Percentiles rank a stretch among this genome's conserved stretches.
phyloP scores from a whole-genome alignment of 1,139 yeast genomes.

The Debaryomyces singareniensis region DNA sequence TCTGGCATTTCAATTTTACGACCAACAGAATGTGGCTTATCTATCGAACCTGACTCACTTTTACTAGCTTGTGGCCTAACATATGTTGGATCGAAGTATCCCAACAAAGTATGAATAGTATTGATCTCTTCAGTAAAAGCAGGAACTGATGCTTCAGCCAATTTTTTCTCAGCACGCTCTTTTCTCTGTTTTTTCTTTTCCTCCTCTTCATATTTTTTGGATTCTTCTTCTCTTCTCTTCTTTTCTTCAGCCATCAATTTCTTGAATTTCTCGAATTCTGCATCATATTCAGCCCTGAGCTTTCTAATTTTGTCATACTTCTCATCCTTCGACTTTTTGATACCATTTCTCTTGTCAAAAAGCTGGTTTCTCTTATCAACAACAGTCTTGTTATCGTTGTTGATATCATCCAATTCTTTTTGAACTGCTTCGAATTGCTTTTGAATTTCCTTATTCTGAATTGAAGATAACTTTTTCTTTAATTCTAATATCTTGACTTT shows the following conservation, averaged over 20 bases:
- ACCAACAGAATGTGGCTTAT: slow-evolving; percentile 17
- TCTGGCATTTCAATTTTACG: slow-evolving; percentile 56
- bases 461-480: slow-evolving; percentile 58
- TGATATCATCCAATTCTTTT: slow-evolving; percentile 55
- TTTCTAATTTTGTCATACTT: slow-evolving; percentile 58
- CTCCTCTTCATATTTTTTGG: slow-evolving; percentile 46
- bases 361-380: slow-evolving; percentile 62
- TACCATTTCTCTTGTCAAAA: slow-evolving; percentile 59
- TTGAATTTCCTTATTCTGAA: slow-evolving; percentile 61
- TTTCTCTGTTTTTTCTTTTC: slow-evolving; percentile 58
- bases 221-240: slow-evolving; percentile 66
- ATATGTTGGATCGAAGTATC: slow-evolving; percentile 73
- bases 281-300: slow-evolving; percentile 63
- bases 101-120: slow-evolving; percentile 65
- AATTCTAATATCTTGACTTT: slow-evolving; percentile 70
- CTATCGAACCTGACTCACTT: slow-evolving; percentile 18
- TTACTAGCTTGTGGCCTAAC: slow-evolving; percentile 48
- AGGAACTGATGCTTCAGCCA: slow-evolving; percentile 69
- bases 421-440: slow-evolving; percentile 57
- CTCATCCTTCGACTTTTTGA: slow-evolving; percentile 66
- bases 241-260: slow-evolving; percentile 63
- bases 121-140: slow-evolving; percentile 76
- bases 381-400: slow-evolving; percentile 54
- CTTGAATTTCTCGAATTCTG: slow-evolving; percentile 65
- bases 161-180: slow-evolving; percentile 60